Evolutionary conservation across 2,329 filamentous ascomycete genomes (phyloP), one percentile per base, ranked within the genome.

Genomic region (Epichloe scottii): DNA sequence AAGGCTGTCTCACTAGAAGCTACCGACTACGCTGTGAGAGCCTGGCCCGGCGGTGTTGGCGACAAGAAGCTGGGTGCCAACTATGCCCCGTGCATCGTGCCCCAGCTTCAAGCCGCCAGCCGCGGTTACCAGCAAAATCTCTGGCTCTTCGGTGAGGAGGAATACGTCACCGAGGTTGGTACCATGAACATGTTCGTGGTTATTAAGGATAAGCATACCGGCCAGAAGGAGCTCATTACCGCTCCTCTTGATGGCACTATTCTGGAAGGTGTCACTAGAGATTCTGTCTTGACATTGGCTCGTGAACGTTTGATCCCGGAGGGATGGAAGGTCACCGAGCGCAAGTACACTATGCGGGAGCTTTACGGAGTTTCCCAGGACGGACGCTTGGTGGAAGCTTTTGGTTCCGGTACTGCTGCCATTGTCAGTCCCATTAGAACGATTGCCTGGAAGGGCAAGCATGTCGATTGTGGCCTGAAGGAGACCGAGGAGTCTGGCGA

Each of bases 11-110:
- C 87, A 1, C 79, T 98, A 50, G 93, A 97, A 73, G 93, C 93
- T 26, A 97, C 93, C 49, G 87, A 95, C 71, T 95, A 96, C 68
- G 91, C 91, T 51, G 89, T 96, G 55, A 89, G 93, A 58, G 93
- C 93, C 52, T 98, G 93, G 93, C 93, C 93, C 45, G 93, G 93
- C 54, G 93, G 93, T 65, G 91, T 96, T 34, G 93, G 93, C 61
- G 89, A 97, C 75, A 95, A 93, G 81, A 98, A 98, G 75, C 82
- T 98, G 35, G 93, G 93, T 55, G 93, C 91, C 63, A 98, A 98
- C 79, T 98, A 98, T 68, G 93, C 93, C n/a, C 93, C 93, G 5
- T 97, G 93, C 74, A 91, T 98, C 62, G 75, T 97, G n/a, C 93
- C 93, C 17, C 93, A 98, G 72, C 80, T 93, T 62, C 81, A 95